Evolutionary conservation across 176 grass and related monocot species (phyloP).

Genomic region (Leersia perrieri): DNA sequence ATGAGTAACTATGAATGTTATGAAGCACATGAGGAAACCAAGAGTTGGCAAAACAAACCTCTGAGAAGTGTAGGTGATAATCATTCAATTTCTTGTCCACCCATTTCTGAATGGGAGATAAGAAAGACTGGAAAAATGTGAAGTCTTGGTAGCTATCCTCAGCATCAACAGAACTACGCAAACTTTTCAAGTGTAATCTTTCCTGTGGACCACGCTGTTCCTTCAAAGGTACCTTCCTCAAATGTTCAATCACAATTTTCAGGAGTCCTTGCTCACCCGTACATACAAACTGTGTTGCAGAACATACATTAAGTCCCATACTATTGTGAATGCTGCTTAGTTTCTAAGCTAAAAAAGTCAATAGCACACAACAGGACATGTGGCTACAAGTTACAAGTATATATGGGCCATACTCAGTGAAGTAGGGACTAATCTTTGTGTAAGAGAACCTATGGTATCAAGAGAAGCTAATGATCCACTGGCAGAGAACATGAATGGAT

Average conservation of each 20-base stretch:
- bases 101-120: slow-evolving; percentile 84
- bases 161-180: slow-evolving; percentile 73
- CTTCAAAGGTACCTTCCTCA: slow-evolving; percentile 94
- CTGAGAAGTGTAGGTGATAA: slow-evolving; percentile 88
- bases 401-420: neutral
- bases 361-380: slow-evolving; percentile 10
- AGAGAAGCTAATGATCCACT: slow-evolving; percentile 18
- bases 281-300: slow-evolving; percentile 79
- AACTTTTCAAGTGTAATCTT: slow-evolving; percentile 87
- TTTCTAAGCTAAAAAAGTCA: slow-evolving; percentile 20
- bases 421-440: slow-evolving; percentile 17
- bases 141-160: slow-evolving; percentile 66
- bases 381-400: neutral
- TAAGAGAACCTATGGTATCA: slow-evolving; percentile 8
- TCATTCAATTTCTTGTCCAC: slow-evolving; percentile 90
- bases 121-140: slow-evolving; percentile 96
- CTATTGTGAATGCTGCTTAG: slow-evolving; percentile 1
- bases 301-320: slow-evolving; percentile 31
- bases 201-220: slow-evolving; percentile 91
- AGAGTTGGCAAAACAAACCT: slow-evolving; percentile 51
- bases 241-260: slow-evolving; percentile 75
- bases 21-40: slow-evolving; percentile 2
- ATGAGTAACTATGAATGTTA: slow-evolving; percentile 19
- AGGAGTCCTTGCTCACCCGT: slow-evolving; percentile 84
- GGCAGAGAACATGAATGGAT: neutral